Evolutionary conservation across 2,329 filamentous ascomycete species (phyloP), one percentile per base, ranked within the genome.

Genomic region (Dactylellina parvicollis): DNA sequence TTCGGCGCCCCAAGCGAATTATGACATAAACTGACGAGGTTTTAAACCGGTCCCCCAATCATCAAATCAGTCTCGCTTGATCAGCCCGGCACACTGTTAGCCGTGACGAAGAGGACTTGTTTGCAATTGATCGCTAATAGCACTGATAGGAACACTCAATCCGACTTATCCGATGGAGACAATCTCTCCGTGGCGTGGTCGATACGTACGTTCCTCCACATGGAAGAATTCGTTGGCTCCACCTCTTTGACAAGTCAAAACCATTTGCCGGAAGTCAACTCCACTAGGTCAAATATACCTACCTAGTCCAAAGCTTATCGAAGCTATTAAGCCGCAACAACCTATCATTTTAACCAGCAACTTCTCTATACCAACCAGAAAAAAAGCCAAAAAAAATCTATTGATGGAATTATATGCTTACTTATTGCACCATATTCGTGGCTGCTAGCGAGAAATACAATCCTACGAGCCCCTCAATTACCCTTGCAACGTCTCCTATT

Each of bases 121-220:
- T n/a, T n/a, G n/a, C n/a, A n/a, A n/a, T n/a, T n/a, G n/a, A n/a
- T n/a, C n/a, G n/a, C n/a, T n/a, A n/a, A n/a, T n/a, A 42, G 16
- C 38, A 4, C 4, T 16, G 38, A 10, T 42, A 42, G 20, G 30
- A 14, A 49, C 9, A 20, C 1, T 16, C 28, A 18, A 59, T 69
- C 64, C 64, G 64, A 60, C 55, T 47, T 69, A 69, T 55, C 64
- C 64, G 64, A 69, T 46, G 64, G 55, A 52, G 26, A 52, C 18
- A 54, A 46, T 54, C 32, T 60, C 36, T 69, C 54, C 64, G 64
- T 60, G 55, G 44, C 34, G 52, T 49, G 62, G 32, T 57, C 38
- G 16, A 14, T 47, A 14, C 12, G 36, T 49, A 9, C 42, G 34
- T 60, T 60, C 46, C 42, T 59, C 55, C 44, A 52, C 32, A 54